A percentile compares a stretch with the other conserved stretches of the same genome.
These are phyloP conservation scores for Thermochaetoides thermophila DNA, from an alignment of 495 filamentous ascomycete species.

Conservation along the genomic window DNA sequence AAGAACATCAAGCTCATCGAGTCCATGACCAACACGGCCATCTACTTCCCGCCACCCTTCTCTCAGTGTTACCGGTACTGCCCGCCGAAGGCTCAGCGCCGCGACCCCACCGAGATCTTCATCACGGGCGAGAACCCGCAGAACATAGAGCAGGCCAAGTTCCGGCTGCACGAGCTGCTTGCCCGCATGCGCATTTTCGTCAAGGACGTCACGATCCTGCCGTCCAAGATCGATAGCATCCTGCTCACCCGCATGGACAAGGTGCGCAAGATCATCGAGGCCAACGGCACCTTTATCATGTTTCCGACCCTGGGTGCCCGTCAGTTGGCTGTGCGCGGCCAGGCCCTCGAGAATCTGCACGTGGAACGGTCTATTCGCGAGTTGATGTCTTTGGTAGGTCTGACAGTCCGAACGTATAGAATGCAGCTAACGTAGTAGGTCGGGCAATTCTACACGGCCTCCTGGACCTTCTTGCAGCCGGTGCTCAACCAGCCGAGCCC, in stretches of 20 bases:
- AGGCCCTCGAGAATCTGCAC: conserved; percentile 81
- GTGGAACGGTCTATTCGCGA: conserved; percentile 88
- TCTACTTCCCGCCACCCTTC: conserved; percentile 94
- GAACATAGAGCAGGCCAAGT: conserved; percentile 72
- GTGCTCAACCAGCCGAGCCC: conserved; percentile 51
- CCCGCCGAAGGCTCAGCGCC: conserved; percentile 58
- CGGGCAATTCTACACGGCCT: conserved; percentile 93
- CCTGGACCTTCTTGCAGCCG: conserved; percentile 82
- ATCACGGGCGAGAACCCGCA: conserved; percentile 78
- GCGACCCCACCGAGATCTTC: conserved; percentile 78
- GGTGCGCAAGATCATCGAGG: conserved; percentile 92
- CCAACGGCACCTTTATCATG: conserved; percentile 84
- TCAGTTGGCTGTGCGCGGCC: conserved; percentile 66
- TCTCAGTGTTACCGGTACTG: conserved; percentile 78
- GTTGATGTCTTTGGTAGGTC: conserved; percentile 76
- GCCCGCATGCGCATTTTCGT: conserved; percentile 64
- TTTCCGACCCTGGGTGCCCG: conserved; percentile 75
- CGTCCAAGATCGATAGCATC: conserved; percentile 86
- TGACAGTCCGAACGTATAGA: not conserved
- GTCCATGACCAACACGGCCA: conserved; percentile 81
- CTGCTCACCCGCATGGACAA: conserved; percentile 85
- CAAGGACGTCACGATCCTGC: conserved; percentile 74
- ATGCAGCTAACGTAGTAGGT: conserved; percentile 40
- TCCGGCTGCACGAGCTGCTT: conserved; percentile 71
- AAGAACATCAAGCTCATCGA: conserved; percentile 97